phyloP scores from a whole-genome alignment of 1,284 basidiomycete genomes.

The Heterobasidion parviporum region DNA sequence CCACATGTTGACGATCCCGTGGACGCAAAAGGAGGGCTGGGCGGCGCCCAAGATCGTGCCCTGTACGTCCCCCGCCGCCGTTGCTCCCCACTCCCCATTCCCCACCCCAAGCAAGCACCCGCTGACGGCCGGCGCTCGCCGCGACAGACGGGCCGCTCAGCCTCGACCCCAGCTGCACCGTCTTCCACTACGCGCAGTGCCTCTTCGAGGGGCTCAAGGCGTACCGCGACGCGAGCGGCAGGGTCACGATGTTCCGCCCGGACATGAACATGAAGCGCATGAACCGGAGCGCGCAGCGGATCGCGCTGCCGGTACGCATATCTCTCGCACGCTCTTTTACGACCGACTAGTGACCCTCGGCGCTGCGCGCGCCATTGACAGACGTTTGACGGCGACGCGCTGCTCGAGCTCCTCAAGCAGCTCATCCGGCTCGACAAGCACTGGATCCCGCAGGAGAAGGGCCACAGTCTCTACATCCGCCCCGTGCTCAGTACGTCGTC shows the following conservation, averaged over 20 bases:
- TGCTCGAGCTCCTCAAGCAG: slow-evolving; percentile 84
- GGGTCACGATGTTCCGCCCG: slow-evolving; percentile 87
- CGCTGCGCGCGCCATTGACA: slow-evolving; percentile 19
- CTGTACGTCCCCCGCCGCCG: slow-evolving; percentile 36
- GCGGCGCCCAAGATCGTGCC: slow-evolving; percentile 77
- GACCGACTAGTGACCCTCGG: not conserved
- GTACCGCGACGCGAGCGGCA: slow-evolving; percentile 75
- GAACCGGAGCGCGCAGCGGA: slow-evolving; percentile 68
- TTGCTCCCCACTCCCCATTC: not conserved
- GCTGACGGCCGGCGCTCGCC: not conserved
- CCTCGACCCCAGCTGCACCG: slow-evolving; percentile 80
- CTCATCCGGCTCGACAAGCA: slow-evolving; percentile 82
- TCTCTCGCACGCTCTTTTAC: not conserved
- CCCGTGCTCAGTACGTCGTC: not conserved
- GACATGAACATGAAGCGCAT: slow-evolving; percentile 98
- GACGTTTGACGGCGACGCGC: slow-evolving; percentile 77
- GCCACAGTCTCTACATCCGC: not conserved
- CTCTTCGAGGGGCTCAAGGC: slow-evolving; percentile 97
- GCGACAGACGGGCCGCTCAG: slow-evolving; percentile 57
- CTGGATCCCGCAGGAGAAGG: slow-evolving; percentile 76
- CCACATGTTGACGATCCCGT: slow-evolving; percentile 88
- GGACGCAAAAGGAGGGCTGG: slow-evolving; percentile 75
- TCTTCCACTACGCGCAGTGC: slow-evolving; percentile 90
- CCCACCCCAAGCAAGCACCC: too few relatives aligned
- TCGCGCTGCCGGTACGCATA: slow-evolving; percentile 66